Evolutionary conservation across 148 eudicot genomes (phyloP), one percentile per base, ranked within the genome.

Genomic region (Bassia scoparia): DNA sequence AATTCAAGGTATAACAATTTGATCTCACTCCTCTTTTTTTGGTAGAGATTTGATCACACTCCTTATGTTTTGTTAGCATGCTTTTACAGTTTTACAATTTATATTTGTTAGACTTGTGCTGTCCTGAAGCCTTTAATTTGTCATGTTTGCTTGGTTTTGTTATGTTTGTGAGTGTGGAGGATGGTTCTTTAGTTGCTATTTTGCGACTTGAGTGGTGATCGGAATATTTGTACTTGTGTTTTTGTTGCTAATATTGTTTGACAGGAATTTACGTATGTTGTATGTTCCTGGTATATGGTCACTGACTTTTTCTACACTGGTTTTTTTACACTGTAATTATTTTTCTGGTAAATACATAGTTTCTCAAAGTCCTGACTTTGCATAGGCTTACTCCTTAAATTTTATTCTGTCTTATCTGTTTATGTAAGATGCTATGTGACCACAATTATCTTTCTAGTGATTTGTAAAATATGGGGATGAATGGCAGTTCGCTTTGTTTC

Each of bases 1-100:
- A 80, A 80, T 46, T 71, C 82, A 66, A 80, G 82, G 82, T 80
- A 80, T 63, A 10, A 17, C 29, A 49, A 43, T 52, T 53, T 18
- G 38, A 44, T 72, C 24, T 5, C 17, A 26, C 41, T 48, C 49
- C 60, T n/a, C n/a, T n/a, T n/a, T n/a, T n/a, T n/a, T n/a, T n/a
- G n/a, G n/a, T n/a, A n/a, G n/a, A n/a, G n/a, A 43, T 52, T 53
- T 18, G 38, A 44, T 72, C 24, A 10, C 17, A 26, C 41, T 48
- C 49, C 29, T 76, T 41, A 43, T 16, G 6, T 68, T 11, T 14
- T 11, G 27, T 63, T 38, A 29, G n/a, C 61, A 29, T 69, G 60
- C 14, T 18, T 2, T 61, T 15, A 2, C 50, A 18, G 49, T 14
- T 35, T 41, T 49, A 11, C 35, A 29, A 31, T 16, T 9, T 74